Percentiles rank a stretch among this genome's conserved stretches.
phyloP scores from a whole-genome alignment of 306 rosid genomes.

The Abrus precatorius region DNA sequence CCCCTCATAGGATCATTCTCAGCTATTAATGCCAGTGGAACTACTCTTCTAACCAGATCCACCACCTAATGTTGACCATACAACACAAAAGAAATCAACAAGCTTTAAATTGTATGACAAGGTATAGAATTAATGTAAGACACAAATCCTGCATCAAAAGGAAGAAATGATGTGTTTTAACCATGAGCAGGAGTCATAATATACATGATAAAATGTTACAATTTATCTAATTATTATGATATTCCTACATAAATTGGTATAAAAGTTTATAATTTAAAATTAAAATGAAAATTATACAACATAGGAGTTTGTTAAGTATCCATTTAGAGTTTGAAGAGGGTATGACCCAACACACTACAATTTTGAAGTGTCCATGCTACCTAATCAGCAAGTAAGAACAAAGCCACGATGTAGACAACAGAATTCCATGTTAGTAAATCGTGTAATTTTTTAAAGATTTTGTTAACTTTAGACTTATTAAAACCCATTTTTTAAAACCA shows the following conservation, averaged over 20 bases:
- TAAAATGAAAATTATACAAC: too few species aligned
- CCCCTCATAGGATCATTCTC: slow-evolving; percentile 69
- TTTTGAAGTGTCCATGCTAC: neutral
- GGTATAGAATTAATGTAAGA: neutral
- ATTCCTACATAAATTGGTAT: neutral
- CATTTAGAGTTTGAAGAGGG: neutral
- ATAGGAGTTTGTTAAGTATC: too few species aligned
- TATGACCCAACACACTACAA: neutral
- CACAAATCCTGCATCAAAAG: neutral
- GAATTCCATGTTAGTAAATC: neutral
- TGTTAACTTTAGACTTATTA: neutral
- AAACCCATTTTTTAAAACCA: neutral
- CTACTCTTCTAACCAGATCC: slow-evolving; percentile 81
- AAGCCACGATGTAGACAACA: neutral
- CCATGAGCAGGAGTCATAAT: neutral
- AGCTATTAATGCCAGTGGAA: slow-evolving; percentile 69
- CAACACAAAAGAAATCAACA: slow-evolving; percentile 21
- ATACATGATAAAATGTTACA: neutral
- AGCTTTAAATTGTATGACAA: neutral
- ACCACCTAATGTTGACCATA: slow-evolving; percentile 67
- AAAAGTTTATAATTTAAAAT: neutral
- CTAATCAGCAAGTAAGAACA: slow-evolving; percentile 4
- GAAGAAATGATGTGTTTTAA: neutral
- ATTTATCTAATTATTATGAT: neutral
- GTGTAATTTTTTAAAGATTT: too few species aligned